These are phyloP conservation scores for Talinum fruticosum DNA, from an alignment of 148 eudicot genomes.

Conservation along the genomic window DNA sequence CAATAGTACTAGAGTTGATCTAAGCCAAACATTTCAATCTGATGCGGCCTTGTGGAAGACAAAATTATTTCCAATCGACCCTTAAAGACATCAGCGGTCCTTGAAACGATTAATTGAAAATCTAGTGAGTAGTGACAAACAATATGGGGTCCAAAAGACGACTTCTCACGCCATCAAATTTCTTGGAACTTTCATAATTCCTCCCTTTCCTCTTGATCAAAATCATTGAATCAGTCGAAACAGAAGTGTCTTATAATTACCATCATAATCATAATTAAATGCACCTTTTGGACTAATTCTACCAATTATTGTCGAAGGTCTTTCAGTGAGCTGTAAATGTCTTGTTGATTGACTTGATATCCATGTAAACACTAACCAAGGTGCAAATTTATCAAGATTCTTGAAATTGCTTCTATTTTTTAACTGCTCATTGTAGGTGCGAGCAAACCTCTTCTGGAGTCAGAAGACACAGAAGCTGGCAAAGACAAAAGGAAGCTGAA, in stretches of 20 bases:
- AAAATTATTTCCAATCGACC: neutral
- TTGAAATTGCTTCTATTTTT: neutral
- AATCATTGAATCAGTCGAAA: neutral
- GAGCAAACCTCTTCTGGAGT: slow-evolving; percentile 60
- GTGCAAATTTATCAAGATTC: neutral
- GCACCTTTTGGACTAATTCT: neutral
- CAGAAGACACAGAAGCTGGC: slow-evolving; percentile 69
- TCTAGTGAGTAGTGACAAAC: neutral
- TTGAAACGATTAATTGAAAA: neutral
- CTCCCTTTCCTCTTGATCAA: neutral
- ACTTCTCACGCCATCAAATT: neutral
- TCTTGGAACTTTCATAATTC: neutral
- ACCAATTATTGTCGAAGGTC: neutral
- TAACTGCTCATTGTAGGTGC: slow-evolving; percentile 41
- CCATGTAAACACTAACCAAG: neutral
- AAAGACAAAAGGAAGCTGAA: slow-evolving; percentile 44
- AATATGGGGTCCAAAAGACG: neutral
- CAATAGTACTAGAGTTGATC: neutral
- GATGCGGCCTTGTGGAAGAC: neutral
- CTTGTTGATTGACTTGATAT: too few relatives aligned
- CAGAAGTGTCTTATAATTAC: neutral
- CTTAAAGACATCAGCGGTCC: neutral
- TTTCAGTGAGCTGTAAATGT: too few relatives aligned
- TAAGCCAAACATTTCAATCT: neutral
- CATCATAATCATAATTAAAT: neutral